These are phyloP conservation scores for Melampsora occidentalis DNA, from an alignment of 1,284 basidiomycete species.

Conservation along the genomic window DNA sequence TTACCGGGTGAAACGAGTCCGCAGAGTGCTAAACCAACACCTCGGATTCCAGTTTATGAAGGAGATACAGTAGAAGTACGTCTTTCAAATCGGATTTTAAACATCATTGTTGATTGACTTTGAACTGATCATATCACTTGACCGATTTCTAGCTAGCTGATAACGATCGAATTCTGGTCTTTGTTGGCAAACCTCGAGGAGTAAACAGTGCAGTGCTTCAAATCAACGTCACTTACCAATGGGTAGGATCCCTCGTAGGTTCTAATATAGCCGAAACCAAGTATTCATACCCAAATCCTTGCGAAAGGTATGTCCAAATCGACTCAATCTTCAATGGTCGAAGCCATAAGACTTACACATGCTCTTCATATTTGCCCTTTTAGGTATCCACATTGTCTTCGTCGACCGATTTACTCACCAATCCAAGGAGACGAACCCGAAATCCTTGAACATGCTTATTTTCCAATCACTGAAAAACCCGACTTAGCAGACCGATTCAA, in stretches of 20 bases:
- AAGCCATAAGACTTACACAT: too few species aligned
- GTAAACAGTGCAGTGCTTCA: not conserved
- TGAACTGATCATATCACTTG: too few species aligned
- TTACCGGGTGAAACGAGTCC: slow-evolving; percentile 1
- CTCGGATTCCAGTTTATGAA: slow-evolving; percentile 21
- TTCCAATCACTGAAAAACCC: not conserved
- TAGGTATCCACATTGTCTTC: slow-evolving; percentile 13
- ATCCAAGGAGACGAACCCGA: not conserved
- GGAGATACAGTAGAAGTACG: slow-evolving; percentile 2
- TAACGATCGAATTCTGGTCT: slow-evolving; percentile 13
- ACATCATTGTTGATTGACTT: not conserved
- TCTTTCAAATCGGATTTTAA: not conserved
- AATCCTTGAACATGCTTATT: not conserved
- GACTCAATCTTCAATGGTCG: not conserved
- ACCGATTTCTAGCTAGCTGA: slow-evolving; percentile 8
- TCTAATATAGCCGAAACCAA: slow-evolving; percentile 2
- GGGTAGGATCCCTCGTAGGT: not conserved
- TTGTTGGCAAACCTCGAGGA: slow-evolving; percentile 5
- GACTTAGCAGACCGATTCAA: not conserved
- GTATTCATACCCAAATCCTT: slow-evolving; percentile 26
- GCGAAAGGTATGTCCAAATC: slow-evolving; percentile 9
- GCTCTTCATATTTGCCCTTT: not conserved
- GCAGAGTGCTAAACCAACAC: not conserved
- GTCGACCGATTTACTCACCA: slow-evolving; percentile 9
- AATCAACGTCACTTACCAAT: slow-evolving; percentile 1